Base-by-base conservation (phyloP, 2,329 filamentous ascomycete species). In the Ceratocystis ficicola region DNA sequence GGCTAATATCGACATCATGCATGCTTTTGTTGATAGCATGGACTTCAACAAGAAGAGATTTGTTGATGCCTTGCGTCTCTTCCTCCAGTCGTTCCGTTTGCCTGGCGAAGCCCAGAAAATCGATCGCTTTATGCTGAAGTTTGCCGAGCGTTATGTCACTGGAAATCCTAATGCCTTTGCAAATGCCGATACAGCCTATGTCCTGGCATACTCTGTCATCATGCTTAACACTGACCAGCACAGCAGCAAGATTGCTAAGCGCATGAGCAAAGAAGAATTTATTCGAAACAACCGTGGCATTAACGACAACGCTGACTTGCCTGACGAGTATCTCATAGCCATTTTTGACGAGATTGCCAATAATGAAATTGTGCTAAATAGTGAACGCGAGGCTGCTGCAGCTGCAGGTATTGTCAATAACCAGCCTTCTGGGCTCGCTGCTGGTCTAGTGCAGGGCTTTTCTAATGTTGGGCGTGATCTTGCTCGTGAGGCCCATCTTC, bases 221-320 rank as follows among this genome's bases (percentile, higher is more conserved):
- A 80, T 99, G 83, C 79, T 99, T 63, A 99, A 99, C 74, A 96
- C 92, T 1, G 94, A 99, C 78, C 83, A 93, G 70, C 94, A 99
- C 77, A 97, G 93, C 74, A 81, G 79, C 69, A 96, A 96, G 74
- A 83, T 99, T 71, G 81, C 79, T 1, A 85, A 83, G 70, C 86
- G 91, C 64, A 99, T 99, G 94, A 95, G 87, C 30, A 91, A 91
- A 70, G 89, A 96, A 69, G 95, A 99, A 70, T 99, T 99, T 73
- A 96, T 99, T 79, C 96, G 95, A 79, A 99, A 99, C 77, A 99
- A 99, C 75, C 82, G 94, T 32, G 94, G 94, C 67, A 99, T 99
- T 79, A 97, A 99, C 76, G 94, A 99, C 76, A 93, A 89, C 70
- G 88, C 90, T 36, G 90, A 97, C 77, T 77, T 99, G 68, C 94